These are phyloP conservation scores for Opeltia flavorubescens DNA, from an alignment of 495 filamentous ascomycete genomes.

Conservation along the genomic window DNA sequence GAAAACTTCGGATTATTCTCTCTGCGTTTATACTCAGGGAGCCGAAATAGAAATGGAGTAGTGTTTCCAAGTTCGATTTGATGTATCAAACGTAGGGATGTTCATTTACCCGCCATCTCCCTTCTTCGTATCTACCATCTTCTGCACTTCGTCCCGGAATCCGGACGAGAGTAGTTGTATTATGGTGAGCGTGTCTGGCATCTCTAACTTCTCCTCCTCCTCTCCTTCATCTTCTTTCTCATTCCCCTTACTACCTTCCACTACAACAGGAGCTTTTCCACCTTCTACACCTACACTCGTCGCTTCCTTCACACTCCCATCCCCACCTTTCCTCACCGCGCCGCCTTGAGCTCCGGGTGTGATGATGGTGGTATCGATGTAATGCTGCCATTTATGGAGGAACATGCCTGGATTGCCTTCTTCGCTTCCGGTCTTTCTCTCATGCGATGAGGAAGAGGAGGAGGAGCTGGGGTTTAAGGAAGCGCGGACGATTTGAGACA, in stretches of 20 bases:
- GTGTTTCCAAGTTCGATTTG: no score
- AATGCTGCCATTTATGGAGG: constrained; percentile 45
- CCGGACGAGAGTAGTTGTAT: background rate
- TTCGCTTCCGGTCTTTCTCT: constrained; percentile 12
- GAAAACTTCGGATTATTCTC: no score
- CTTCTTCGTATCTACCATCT: background rate
- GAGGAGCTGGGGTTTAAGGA: background rate
- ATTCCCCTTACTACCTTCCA: background rate
- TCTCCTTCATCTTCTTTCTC: background rate
- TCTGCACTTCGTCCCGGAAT: background rate
- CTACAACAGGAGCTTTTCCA: constrained; percentile 16
- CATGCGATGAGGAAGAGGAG: constrained; percentile 13
- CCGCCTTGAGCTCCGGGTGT: constrained; percentile 35
- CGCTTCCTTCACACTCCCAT: constrained; percentile 33
- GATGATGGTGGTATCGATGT: constrained; percentile 44
- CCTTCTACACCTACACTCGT: constrained; percentile 32
- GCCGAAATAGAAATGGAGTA: no score
- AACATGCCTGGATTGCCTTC: constrained; percentile 45
- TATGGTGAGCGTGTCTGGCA: background rate
- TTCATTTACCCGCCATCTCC: no score
- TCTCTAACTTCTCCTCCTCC: background rate
- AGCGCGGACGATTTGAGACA: constrained; percentile 14
- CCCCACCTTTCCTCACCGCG: constrained; percentile 32
- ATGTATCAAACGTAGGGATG: no score
- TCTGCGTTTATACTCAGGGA: no score